Conservation (phyloP, 164 flowering plant species). For the Nelumbo lutea region DNA sequence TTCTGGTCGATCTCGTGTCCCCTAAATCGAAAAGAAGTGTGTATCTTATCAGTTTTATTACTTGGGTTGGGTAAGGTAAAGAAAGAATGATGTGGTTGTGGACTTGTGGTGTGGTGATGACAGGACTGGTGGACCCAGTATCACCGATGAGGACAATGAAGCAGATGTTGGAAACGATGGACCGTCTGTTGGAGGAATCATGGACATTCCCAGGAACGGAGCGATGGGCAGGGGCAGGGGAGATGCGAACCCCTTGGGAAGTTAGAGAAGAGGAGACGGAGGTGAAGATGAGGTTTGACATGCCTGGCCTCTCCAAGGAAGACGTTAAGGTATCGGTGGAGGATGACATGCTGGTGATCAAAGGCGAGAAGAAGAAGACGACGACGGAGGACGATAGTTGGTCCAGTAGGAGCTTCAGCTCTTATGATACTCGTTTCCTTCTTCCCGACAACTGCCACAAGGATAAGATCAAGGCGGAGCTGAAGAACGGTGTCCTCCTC, state of each 20-base stretch:
- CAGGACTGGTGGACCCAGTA: conserved; percentile 53
- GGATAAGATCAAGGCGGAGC: conserved; percentile 75
- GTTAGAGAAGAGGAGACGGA: conserved; percentile 58
- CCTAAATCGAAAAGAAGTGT: background rate
- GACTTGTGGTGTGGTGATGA: background rate
- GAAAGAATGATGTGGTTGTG: background rate
- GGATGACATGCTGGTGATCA: conserved; percentile 56
- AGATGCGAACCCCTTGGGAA: conserved; percentile 70
- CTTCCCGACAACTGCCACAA: conserved; percentile 59
- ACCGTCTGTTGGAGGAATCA: conserved; percentile 60
- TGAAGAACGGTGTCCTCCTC: conserved; percentile 66
- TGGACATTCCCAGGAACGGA: conserved; percentile 29
- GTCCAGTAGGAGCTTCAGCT: conserved; percentile 35
- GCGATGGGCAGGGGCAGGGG: conserved; percentile 19
- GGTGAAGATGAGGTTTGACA: conserved; percentile 67
- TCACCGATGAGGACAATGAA: conserved; percentile 76
- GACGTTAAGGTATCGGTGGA: conserved; percentile 70
- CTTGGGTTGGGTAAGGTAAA: background rate
- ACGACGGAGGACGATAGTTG: conserved; percentile 12
- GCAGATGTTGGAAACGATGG: conserved; percentile 77
- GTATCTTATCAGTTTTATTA: background rate
- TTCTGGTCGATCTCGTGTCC: no score
- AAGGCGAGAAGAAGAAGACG: conserved; percentile 39
- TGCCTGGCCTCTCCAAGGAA: conserved; percentile 45
- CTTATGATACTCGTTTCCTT: conserved; percentile 47